A percentile compares a stretch with the other conserved stretches of the same genome.
Evolutionary conservation across 2,329 filamentous ascomycete species (phyloP).

Genomic region (Paecilomyces variotii): DNA sequence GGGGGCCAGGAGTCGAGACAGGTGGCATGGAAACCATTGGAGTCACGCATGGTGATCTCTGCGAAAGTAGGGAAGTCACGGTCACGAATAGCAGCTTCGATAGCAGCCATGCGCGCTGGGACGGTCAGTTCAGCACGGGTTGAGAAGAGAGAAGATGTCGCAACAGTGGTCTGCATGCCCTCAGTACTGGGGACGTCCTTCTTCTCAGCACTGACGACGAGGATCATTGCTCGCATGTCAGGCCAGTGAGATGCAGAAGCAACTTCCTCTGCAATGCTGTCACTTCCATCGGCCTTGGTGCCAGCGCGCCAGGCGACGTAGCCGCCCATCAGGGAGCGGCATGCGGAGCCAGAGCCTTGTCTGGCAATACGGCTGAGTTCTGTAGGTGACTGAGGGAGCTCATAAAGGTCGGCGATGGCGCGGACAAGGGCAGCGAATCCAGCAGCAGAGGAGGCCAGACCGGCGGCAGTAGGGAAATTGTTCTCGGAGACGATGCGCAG

Average conservation of each 20-base stretch:
- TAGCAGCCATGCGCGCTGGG: slow-evolving; percentile 70
- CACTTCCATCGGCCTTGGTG: slow-evolving; percentile 64
- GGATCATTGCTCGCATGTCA: slow-evolving; percentile 81
- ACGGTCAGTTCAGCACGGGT: slow-evolving; percentile 69
- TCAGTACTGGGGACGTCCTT: slow-evolving; percentile 89
- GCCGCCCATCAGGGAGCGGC: slow-evolving; percentile 84
- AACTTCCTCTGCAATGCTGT: slow-evolving; percentile 82
- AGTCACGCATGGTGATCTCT: slow-evolving; percentile 89
- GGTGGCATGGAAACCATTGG: slow-evolving; percentile 92
- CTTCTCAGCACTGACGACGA: slow-evolving; percentile 88
- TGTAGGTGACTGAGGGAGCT: slow-evolving; percentile 69
- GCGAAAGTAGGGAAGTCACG: slow-evolving; percentile 82
- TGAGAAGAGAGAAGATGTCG: slow-evolving; percentile 79
- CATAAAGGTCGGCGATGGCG: slow-evolving; percentile 82
- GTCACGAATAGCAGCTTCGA: slow-evolving; percentile 71
- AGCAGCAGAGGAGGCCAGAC: slow-evolving; percentile 62
- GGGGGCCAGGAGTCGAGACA: slow-evolving; percentile 94
- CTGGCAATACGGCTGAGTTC: slow-evolving; percentile 84
- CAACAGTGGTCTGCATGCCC: slow-evolving; percentile 95
- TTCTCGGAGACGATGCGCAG: slow-evolving; percentile 90
- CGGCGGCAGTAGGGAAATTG: slow-evolving; percentile 97
- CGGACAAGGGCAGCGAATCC: slow-evolving; percentile 63
- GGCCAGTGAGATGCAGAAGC: slow-evolving; percentile 90
- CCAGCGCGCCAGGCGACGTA: slow-evolving; percentile 95
- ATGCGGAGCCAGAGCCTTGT: slow-evolving; percentile 91